Base-by-base conservation (phyloP, 768 basidiomycete species). In the Russula lepida region DNA sequence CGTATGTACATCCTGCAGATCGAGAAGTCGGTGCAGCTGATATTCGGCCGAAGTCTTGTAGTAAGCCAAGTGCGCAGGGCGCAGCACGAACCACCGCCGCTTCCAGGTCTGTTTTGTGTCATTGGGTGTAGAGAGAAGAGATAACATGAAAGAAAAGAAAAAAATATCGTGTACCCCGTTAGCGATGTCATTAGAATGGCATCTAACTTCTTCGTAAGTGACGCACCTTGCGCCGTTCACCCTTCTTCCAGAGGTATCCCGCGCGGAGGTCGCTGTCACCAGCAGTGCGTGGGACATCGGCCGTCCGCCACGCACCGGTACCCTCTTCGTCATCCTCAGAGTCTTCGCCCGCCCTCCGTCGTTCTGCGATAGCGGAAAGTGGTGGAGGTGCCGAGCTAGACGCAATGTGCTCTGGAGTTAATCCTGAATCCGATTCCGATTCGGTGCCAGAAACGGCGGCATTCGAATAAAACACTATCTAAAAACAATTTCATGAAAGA, bases 161-260 rank as follows among this genome's bases (percentile, higher is more conserved):
- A 17, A 12, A 19, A 12, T 5, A 11, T 27, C 47, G 6, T 15
- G 7, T 8, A 19, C 4, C 12, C 6, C 41, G 23, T 59, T 46
- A 53, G 43, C 51, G 58, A 44, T 37, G 41, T 47, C 41, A 35
- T 59, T 19, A 17, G 8, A n/a, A 46, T 35, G n/a, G 12, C 12
- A 28, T 53, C 41, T 21, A 19, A 4, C 7, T 19, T 46, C 25
- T 30, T 15, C 11, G 25, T n/a, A 46, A 32, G 27, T 47, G 39
- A 73, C 81, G 59, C 65, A 95, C 95, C 88, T 98, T 98, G 73
- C 97, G 78, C 60, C 93, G 82, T 74, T 97, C 92, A 67, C 95
- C 95, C 79, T 98, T 98, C 83, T 99, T 99, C 84, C 86, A 89
- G 54, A 98, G 77, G 76, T 97, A 98, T 1, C 95, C 97, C 25